Evolutionary conservation across 164 flowering plant species (phyloP).

Genomic region (Stephania cephalantha): DNA sequence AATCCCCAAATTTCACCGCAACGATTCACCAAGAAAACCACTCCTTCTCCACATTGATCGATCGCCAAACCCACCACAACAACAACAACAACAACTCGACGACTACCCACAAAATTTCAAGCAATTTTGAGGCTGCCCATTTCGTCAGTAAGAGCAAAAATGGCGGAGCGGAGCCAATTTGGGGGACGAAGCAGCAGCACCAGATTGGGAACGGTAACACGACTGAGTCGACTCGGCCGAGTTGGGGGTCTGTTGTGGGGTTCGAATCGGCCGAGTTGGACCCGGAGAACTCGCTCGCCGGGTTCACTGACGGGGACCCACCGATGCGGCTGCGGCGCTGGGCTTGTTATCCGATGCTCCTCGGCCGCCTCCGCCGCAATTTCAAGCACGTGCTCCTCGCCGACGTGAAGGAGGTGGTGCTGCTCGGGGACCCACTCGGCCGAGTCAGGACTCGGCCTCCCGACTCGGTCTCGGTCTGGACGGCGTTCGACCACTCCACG

Average conservation of each 20-base stretch:
- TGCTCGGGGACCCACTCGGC: conserved; percentile 54
- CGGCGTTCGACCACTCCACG: neutral
- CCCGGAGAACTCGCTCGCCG: conserved; percentile 76
- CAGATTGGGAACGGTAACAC: conserved; percentile 14
- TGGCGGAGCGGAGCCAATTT: conserved; percentile 36
- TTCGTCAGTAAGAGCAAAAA: conserved; percentile 28
- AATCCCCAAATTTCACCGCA: conserved; percentile 17
- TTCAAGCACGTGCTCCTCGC: conserved; percentile 66
- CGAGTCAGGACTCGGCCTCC: conserved; percentile 43
- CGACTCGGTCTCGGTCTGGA: conserved; percentile 36
- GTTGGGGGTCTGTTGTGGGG: conserved; percentile 77
- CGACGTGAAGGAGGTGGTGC: conserved; percentile 35
- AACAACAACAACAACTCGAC: conserved; percentile 8
- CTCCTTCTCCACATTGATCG: conserved; percentile 25
- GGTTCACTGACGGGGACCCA: conserved; percentile 46
- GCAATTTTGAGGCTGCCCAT: conserved; percentile 30
- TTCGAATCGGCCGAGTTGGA: conserved; percentile 69
- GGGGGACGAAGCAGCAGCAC: conserved; percentile 43
- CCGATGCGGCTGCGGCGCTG: conserved; percentile 69
- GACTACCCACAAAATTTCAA: neutral
- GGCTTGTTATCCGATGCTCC: conserved; percentile 85
- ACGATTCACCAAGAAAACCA: conserved; percentile 50
- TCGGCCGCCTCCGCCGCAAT: conserved; percentile 64
- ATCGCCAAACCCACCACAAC: conserved; percentile 3
- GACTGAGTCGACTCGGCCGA: conserved; percentile 35